Evolutionary conservation across 129 eudicot species (phyloP), one percentile per base, ranked within the genome.

Genomic region (Lactuca sativa): DNA sequence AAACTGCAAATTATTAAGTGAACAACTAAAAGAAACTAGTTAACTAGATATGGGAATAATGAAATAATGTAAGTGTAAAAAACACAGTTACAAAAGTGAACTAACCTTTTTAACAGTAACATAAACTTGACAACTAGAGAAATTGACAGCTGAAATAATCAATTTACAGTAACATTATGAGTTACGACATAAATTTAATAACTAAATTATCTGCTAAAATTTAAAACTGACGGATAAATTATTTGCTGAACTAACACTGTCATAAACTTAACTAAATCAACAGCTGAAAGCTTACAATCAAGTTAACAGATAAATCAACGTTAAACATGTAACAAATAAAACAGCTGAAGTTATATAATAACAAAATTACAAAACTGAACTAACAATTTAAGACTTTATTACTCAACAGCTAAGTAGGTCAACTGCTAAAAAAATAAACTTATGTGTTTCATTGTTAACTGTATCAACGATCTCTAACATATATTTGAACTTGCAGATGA

Each of bases 401-500:
- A 25, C 30, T 25, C 30, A 25, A 25, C 30, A 25, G 30, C 30
- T 25, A 25, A 25, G 30, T 25, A 25, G 30, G 30, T 25, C 30
- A 67, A 33, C 36, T 9, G 44, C 7, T 7, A 40, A 66, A 51
- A 38, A 66, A n/a, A n/a, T n/a, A 37, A 62, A 37, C 2, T 62
- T 62, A 48, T 3, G 33, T 41, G 55, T 41, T 9, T 41, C 48
- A 17, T 43, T 60, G 18, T 25, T 59, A 32, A 32, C 64, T 43
- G 49, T 43, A 25, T 25, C 30, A 79, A 48, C 48, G 32, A 53
- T 40, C 55, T 66, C 49, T 80, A 33, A 81, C 44, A 59, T 37
- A 15, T 62, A 70, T 56, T n/a, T 40, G 33, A 77, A 37, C 47
- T 69, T 76, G 75, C 88, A 92, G 98, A 88, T 92, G 98, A 81